Percentiles rank a stretch among this genome's conserved stretches.
Evolutionary conservation across 2,329 filamentous ascomycete genomes (phyloP).

Genomic region (Phyllosticta citriasiana): DNA sequence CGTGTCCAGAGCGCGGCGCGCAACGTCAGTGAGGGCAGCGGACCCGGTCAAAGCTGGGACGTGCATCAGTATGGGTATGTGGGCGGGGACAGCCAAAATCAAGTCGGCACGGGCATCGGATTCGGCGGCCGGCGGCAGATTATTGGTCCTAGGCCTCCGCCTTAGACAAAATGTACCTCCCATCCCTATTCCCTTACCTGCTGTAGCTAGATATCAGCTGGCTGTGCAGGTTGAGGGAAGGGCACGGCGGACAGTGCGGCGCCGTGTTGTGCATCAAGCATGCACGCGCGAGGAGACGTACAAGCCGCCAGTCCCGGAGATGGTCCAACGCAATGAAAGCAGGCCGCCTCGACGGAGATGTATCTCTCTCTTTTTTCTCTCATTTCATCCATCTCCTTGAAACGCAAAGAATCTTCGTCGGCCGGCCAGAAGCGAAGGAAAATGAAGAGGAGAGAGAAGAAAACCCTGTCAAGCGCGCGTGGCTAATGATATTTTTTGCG

Average conservation of each 20-base stretch:
- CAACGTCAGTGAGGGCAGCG: constrained; percentile 50
- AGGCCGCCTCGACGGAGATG: background rate
- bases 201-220: background rate
- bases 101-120: constrained; percentile 47
- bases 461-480: background rate
- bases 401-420: background rate
- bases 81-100: constrained; percentile 66
- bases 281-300: background rate
- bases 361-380: background rate
- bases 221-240: background rate
- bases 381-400: background rate
- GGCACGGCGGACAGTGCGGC: background rate
- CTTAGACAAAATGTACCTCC: background rate
- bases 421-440: background rate
- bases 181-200: background rate
- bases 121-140: constrained; percentile 66
- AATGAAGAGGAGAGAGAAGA: background rate
- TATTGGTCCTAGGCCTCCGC: constrained; percentile 58
- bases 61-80: constrained; percentile 68
- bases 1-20: constrained; percentile 48
- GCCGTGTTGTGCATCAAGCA: background rate
- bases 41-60: constrained; percentile 64
- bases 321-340: background rate
- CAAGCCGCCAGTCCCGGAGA: background rate
- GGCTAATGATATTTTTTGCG: background rate